Evolutionary conservation across 257 asterid genomes (phyloP), one percentile per base, ranked within the genome.

Genomic region (Solanum etuberosum): DNA sequence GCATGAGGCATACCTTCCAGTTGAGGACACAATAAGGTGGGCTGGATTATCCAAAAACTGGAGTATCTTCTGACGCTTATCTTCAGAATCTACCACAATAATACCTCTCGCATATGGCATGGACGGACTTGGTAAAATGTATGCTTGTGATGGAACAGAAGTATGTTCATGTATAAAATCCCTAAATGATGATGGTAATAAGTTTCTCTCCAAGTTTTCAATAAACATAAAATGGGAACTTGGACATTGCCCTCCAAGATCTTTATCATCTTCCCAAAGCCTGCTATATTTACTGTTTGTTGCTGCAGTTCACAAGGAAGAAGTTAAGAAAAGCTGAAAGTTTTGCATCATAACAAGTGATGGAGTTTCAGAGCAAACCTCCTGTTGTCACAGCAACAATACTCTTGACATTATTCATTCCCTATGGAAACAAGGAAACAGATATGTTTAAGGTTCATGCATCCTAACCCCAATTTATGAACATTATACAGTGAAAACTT

Each of bases 11-110:
- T 92, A 94, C 96, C 97, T 94, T 91, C 94, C 96, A 31, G 85
- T 91, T 83, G 91, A 87, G 67, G 97, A 94, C 90, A 93, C 90
- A 20, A 94, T 86, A 18, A 94, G 67, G 87, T 91, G 91, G 63
- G 86, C 29, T 21, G 94, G 93, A 91, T 86, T 91, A 51, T 84
- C 89, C 90, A 94, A 85, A 89, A 91, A 93, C 35, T 89, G 88
- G 35, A 85, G 81, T 83, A 94, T 85, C 74, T 54, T 89, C 87
- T 88, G 89, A 84, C 81, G 84, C 90, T 88, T 87, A 86, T 85
- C 54, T 83, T 74, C 87, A 84, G 89, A 91, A 76, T 90, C 90
- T 86, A 90, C 89, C 92, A 89, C 74, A 63, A 94, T 86, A 80
- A 91, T 93, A 89, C 92, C 95, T 83, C 91, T 89, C 25, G 93